These are phyloP conservation scores for Anisogramma anomala DNA, from an alignment of 2,329 filamentous ascomycete genomes.

Conservation along the genomic window DNA sequence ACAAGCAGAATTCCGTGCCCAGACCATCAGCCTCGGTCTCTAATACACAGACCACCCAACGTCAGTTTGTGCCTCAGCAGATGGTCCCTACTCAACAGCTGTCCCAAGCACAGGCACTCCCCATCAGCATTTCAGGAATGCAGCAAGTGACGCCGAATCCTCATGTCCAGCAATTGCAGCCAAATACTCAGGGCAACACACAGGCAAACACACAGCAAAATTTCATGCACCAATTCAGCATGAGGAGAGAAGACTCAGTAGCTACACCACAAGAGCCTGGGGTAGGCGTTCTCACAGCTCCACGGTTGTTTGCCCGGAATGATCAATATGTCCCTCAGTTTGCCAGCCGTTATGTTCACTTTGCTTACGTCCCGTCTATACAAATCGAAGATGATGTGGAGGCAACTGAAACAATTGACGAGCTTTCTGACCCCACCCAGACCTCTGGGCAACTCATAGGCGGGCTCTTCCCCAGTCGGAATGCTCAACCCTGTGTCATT, in stretches of 20 bases:
- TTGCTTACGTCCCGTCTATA: not conserved
- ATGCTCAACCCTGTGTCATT: not conserved
- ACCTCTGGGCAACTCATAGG: not conserved
- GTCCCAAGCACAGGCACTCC: not conserved
- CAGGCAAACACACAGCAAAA: not conserved
- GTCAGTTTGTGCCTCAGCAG: conserved; percentile 8
- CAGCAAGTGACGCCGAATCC: not conserved
- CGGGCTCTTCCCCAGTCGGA: not conserved
- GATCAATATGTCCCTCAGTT: conserved; percentile 3
- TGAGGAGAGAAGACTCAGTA: not conserved
- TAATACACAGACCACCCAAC: conserved; percentile 5
- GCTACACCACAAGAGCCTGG: not conserved
- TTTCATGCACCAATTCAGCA: not conserved
- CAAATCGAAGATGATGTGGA: not conserved
- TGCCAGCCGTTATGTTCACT: conserved; percentile 7
- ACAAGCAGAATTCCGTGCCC: no score
- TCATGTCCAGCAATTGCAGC: not conserved
- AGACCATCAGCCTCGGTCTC: not conserved
- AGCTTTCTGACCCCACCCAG: conserved; percentile 9
- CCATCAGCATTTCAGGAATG: not conserved
- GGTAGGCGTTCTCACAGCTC: conserved; percentile 4
- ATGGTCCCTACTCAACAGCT: conserved; percentile 1
- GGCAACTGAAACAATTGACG: conserved; percentile 5
- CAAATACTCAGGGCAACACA: not conserved
- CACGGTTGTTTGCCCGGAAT: conserved; percentile 9